These are phyloP conservation scores for Beta lomatogona DNA, from an alignment of 179 eudicot genomes.

Conservation along the genomic window DNA sequence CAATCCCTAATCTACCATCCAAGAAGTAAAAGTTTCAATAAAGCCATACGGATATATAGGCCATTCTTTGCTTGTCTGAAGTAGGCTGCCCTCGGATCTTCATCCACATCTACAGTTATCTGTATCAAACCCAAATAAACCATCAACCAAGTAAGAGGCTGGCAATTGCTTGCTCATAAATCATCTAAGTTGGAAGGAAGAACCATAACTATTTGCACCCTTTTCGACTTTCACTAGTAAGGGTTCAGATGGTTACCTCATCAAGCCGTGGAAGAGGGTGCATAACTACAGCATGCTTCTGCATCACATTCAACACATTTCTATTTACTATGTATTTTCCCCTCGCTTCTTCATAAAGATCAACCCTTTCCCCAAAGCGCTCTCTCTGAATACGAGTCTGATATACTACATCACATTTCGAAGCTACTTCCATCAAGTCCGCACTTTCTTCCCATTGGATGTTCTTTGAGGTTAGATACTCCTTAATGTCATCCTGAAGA, in stretches of 20 bases:
- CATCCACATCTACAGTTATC: slow-evolving; percentile 95
- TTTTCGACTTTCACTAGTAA: background rate
- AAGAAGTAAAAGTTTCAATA: slow-evolving; percentile 79
- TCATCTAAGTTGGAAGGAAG: background rate
- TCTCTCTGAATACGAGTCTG: slow-evolving; percentile 95
- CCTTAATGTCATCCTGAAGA: slow-evolving; percentile 90
- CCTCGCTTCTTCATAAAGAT: slow-evolving; percentile 84
- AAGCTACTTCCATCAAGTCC: slow-evolving; percentile 91
- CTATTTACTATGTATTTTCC: slow-evolving; percentile 85
- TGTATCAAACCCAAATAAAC: slow-evolving; percentile 22
- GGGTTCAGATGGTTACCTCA: slow-evolving; percentile 53
- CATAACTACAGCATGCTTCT: slow-evolving; percentile 90
- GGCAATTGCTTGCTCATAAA: too few species aligned
- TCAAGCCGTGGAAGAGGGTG: slow-evolving; percentile 98
- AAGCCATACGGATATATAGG: slow-evolving; percentile 93
- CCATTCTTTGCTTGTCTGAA: slow-evolving; percentile 99
- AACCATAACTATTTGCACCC: background rate
- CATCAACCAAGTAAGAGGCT: background rate
- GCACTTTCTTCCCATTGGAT: slow-evolving; percentile 92
- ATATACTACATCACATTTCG: slow-evolving; percentile 91
- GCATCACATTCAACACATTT: slow-evolving; percentile 67
- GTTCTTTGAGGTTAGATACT: slow-evolving; percentile 65
- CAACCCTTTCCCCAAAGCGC: slow-evolving; percentile 83
- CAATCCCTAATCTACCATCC: slow-evolving; percentile 58
- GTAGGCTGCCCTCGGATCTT: slow-evolving; percentile 95